Evolutionary conservation across 2,329 filamentous ascomycete genomes (phyloP), one percentile per base, ranked within the genome.

Genomic region (Huntiella moniliformis): DNA sequence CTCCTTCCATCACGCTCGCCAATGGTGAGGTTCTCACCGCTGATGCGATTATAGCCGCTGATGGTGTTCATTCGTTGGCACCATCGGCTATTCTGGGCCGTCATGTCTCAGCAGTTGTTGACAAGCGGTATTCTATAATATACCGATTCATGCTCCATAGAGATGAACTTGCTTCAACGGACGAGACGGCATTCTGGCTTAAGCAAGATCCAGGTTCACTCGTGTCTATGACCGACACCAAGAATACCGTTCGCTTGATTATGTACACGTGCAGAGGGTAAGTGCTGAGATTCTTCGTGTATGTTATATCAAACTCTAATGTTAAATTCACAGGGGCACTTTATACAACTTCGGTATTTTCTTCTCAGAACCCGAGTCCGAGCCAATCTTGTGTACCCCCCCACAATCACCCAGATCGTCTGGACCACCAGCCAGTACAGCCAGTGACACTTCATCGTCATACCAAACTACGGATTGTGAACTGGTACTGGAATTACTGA

Each of bases 41-140:
- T 15, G 63, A 68, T 48, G 48, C 67, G 2, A 57, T 68, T 13
- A 55, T 69, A 33, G 64, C 60, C 3, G 65, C 66, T 2, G 66
- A 70, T 51, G 67, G 67, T 4, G 54, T 65, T 12, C 63, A 65
- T 43, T 61, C 58, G 11, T 44, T 52, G 5, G 61, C 51, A 3
- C 39, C 39, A 5, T 42, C 39, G 22, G 39, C 39, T 12, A 42
- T 42, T 16, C 11, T 28, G 6, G 39, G 39, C 5, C 17, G 13
- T 6, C 5, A 13, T 10, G 51, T 62, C 4, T 51, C 51, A 3
- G 54, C 57, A 0, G 49, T 56, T 15, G 50, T 54, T 4, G 55
- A 57, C 6, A 43, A 52, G 1, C 47, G 56, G 15, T 56, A 56
- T 42, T 61, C 62, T 41, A 55, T 51, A 37, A 61, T 59, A 50